Evolutionary conservation across 2,329 filamentous ascomycete genomes (phyloP), one percentile per base, ranked within the genome.

Genomic region (Ophiostoma fasciatum): DNA sequence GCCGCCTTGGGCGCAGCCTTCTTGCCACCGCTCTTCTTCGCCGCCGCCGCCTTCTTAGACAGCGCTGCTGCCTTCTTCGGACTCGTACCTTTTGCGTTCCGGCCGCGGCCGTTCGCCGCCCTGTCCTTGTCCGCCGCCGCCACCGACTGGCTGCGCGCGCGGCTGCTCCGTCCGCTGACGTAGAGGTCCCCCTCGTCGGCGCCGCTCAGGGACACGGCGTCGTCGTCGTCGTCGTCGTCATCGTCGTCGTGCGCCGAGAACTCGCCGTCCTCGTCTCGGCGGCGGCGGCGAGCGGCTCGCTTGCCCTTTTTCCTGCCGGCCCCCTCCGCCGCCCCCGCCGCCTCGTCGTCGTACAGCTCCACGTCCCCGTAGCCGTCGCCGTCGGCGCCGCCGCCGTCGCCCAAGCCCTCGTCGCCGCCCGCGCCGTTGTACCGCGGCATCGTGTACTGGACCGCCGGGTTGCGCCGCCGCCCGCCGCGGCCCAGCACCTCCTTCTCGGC

Each of bases 381-480:
- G 15, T 52, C 52, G 20, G 53, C 49, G 8, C 37, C 49, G 32
- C 51, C 54, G 18, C 38, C 42, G 13, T 46, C 45, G 7, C 42
- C 48, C n/a, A n/a, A n/a, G n/a, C n/a, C n/a, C n/a, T 44, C 39
- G 8, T 49, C 51, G 2, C 42, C 44, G 26, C 17, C 36, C 12
- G 50, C 48, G 9, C 51, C 48, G 31, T 45, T 36, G 28, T 45
- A 38, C 6, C 31, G 34, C 3, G 40, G 43, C 3, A 42, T 42
- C 8, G 47, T 41, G 37, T 57, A 56, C 26, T 50, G 51, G 30
- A 54, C 42, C 56, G 71, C 66, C n/a, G n/a, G n/a, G 45, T 63
- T 61, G 42, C 80, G 72, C 44, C 76, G 75, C 46, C 90, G 72
- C 44, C 83, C 82, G 27, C 90, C 90, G 41, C 90, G 74, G 10